A percentile compares a stretch with the other conserved stretches of the same genome.
phyloP scores from a whole-genome alignment of 768 basidiomycete genomes.

The Collybia sp. region DNA sequence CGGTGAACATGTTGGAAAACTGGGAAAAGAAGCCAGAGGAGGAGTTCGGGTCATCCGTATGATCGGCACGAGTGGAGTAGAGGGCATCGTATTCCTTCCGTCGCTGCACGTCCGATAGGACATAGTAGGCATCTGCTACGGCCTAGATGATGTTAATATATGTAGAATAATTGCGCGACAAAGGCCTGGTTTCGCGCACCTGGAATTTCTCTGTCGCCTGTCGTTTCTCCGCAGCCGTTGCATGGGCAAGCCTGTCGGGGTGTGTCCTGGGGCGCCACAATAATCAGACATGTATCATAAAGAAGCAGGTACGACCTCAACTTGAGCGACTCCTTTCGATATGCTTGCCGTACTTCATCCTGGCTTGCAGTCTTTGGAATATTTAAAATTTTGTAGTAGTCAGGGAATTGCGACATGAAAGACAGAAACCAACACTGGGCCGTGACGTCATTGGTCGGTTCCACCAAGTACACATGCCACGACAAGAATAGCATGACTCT shows the following conservation, averaged over 20 bases:
- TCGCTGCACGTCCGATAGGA: constrained; percentile 75
- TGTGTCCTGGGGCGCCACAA: constrained; percentile 58
- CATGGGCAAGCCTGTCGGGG: constrained; percentile 77
- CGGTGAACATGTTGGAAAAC: constrained; percentile 69
- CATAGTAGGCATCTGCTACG: constrained; percentile 93
- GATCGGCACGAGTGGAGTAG: constrained; percentile 54
- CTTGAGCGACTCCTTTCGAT: constrained; percentile 78
- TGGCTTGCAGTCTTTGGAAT: constrained; percentile 52
- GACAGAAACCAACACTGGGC: constrained; percentile 1
- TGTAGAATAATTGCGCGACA: neutral
- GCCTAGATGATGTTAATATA: constrained; percentile 38
- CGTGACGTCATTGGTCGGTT: neutral
- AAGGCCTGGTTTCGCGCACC: constrained; percentile 30
- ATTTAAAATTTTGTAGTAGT: constrained; percentile 69
- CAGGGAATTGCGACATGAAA: constrained; percentile 72
- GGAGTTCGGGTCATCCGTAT: constrained; percentile 58
- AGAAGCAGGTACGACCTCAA: constrained; percentile 15
- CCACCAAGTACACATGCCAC: no score
- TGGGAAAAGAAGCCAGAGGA: constrained; percentile 73
- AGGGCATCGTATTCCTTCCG: constrained; percentile 70
- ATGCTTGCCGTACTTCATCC: constrained; percentile 73
- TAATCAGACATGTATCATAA: constrained; percentile 10
- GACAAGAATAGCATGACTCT: no score
- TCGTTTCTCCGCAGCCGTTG: constrained; percentile 64
- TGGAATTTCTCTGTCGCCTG: constrained; percentile 83